Evolutionary conservation across 768 basidiomycete species (phyloP).

Genomic region (Pleurotus platypus): DNA sequence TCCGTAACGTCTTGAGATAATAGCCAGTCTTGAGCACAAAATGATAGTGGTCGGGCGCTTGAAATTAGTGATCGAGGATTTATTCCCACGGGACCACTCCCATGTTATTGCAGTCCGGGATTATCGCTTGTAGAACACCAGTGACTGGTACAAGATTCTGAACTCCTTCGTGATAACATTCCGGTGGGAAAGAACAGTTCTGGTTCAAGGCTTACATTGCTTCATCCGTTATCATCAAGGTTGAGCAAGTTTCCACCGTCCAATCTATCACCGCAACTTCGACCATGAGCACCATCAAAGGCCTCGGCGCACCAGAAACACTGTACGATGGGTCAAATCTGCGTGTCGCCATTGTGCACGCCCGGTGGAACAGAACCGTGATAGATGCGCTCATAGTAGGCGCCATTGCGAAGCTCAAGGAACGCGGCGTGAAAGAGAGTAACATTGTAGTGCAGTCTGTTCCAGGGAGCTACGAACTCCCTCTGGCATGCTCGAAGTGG

Average conservation of each 20-base stretch:
- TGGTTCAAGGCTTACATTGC: conserved; percentile 12
- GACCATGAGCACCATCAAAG: conserved; percentile 72
- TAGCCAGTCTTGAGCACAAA: not conserved
- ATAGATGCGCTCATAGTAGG: conserved; percentile 85
- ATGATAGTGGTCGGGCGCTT: not conserved
- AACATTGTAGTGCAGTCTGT: conserved; percentile 92
- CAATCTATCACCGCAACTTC: conserved; percentile 15
- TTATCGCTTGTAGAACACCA: no score
- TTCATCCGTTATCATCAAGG: conserved; percentile 12
- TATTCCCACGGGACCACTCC: conserved; percentile 11
- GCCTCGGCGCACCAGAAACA: conserved; percentile 55
- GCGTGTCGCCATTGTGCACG: conserved; percentile 91
- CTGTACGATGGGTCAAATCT: conserved; percentile 77
- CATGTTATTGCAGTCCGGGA: conserved; percentile 11
- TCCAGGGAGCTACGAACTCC: conserved; percentile 94
- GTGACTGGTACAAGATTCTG: no score
- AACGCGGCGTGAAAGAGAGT: conserved; percentile 79
- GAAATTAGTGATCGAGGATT: not conserved
- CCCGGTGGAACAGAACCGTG: conserved; percentile 90
- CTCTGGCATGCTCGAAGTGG: conserved; percentile 82
- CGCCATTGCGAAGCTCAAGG: conserved; percentile 73
- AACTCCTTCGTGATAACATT: no score
- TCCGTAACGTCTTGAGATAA: not conserved
- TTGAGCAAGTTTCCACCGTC: not conserved
- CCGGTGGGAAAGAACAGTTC: no score